Evolutionary conservation across 2,329 filamentous ascomycete genomes (phyloP), one percentile per base, ranked within the genome.

Genomic region (Calonectria pteridis): DNA sequence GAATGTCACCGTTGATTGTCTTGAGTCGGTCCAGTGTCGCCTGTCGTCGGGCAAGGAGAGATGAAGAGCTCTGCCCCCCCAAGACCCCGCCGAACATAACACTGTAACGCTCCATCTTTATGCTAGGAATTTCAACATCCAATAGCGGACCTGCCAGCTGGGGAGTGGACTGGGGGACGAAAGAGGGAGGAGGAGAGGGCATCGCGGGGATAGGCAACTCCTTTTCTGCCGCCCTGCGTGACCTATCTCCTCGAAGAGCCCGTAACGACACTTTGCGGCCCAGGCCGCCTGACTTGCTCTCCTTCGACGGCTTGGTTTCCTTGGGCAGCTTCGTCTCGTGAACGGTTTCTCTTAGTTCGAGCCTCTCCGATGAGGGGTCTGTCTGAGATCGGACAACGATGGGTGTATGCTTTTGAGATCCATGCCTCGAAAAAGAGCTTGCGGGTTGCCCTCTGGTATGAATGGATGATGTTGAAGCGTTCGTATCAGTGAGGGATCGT

Each of bases 21-120:
- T 88, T 90, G 1, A 94, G 84, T 71, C 88, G 90, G 68, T 91
- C 88, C 16, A 92, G 81, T 0, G 89, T 91, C 10, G 90, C 90
- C 76, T 93, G 91, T 51, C 91, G 87, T 71, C 91, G 88, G 29
- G 87, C 88, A 31, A 92, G 84, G 10, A 93, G 84, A 1, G 83
- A 78, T 20, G 80, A 72, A 9, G 76, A 67, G 14, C 69, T 78
- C 49, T 84, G 83, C 10, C 83, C 83, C 74, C 91, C 89, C 31
- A 98, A 86, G 9, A 98, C 88, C 46, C 90, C 91, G 69, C 93
- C 92, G 81, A 98, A 98, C 96, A 98, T 98, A 77, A 98, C 91
- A 78, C 95, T 98, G 79, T 98, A 98, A 63, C 96, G 89, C 82
- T 98, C 96, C 89, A 98, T 88, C 75, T 93, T 91, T 69, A 94